Conservation (phyloP, 306 rosid genomes). For the Psophocarpus tetragonolobus region DNA sequence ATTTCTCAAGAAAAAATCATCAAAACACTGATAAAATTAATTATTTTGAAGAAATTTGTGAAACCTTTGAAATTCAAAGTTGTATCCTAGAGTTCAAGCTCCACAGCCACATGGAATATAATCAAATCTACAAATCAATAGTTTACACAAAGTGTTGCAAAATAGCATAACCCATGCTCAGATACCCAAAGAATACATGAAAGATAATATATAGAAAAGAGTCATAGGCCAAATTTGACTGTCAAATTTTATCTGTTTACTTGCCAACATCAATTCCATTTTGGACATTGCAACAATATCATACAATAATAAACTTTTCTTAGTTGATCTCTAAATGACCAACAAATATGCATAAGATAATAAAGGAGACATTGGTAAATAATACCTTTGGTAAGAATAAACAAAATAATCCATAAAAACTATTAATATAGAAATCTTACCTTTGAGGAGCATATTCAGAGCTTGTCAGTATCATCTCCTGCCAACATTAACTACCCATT, state of each 20-base stretch:
- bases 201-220: not conserved
- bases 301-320: constrained; percentile 80
- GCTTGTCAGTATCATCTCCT: constrained; percentile 96
- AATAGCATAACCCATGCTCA: not conserved
- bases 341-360: not conserved
- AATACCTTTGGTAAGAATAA: constrained; percentile 9
- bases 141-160: constrained; percentile 31
- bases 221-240: not conserved
- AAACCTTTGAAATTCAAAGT: constrained; percentile 85
- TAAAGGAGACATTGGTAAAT: not conserved
- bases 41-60: constrained; percentile 20
- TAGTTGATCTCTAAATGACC: constrained; percentile 59
- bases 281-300: constrained; percentile 97
- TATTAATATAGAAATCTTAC: constrained; percentile 42
- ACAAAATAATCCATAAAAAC: constrained; percentile 21
- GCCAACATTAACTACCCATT: constrained; percentile 35
- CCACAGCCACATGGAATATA: constrained; percentile 86
- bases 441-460: constrained; percentile 58
- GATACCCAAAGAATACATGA: not conserved
- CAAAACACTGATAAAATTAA: not conserved
- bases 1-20: too few species aligned
- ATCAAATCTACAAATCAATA: constrained; percentile 74
- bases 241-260: constrained; percentile 23
- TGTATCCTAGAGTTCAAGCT: constrained; percentile 90
- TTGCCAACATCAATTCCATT: constrained; percentile 99